Conservation (phyloP, 495 filamentous ascomycete genomes). For the Collariella sp. region DNA sequence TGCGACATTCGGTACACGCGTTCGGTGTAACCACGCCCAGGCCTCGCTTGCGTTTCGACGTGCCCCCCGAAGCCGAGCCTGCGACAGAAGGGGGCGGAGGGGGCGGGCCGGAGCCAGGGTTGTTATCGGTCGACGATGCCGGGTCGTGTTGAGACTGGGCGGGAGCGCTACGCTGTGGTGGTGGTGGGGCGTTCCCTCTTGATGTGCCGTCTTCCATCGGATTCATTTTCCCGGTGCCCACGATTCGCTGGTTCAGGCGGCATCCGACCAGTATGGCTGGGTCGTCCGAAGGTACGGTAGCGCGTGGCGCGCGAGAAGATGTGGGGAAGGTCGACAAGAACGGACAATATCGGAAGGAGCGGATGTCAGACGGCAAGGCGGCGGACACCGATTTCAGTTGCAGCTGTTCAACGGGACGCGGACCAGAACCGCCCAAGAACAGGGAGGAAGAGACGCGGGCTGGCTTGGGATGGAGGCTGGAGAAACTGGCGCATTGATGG, state of each 20-base stretch:
- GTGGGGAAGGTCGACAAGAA: neutral
- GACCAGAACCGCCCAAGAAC: too few relatives aligned
- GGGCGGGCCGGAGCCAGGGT: constrained; percentile 8
- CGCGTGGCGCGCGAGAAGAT: neutral
- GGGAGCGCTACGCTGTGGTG: constrained; percentile 1
- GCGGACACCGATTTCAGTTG: neutral
- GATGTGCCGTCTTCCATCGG: constrained; percentile 21
- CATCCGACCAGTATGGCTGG: neutral
- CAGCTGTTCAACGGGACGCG: too few relatives aligned
- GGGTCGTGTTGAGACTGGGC: neutral
- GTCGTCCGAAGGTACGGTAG: neutral
- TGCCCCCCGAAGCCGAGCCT: constrained; percentile 6
- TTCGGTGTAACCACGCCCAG: constrained; percentile 47
- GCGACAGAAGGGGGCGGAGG: constrained; percentile 11
- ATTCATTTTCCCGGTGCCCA: constrained; percentile 10
- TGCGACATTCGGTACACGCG: constrained; percentile 50
- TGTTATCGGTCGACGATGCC: constrained; percentile 9
- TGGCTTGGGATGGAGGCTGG: too few relatives aligned
- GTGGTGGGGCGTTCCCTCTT: constrained; percentile 1
- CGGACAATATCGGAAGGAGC: neutral
- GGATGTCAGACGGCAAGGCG: neutral
- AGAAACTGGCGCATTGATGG: too few relatives aligned
- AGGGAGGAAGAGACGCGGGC: too few relatives aligned
- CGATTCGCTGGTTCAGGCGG: neutral
- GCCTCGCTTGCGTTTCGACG: constrained; percentile 40